Evolutionary conservation across 2,329 filamentous ascomycete species (phyloP).

Genomic region (Coleophoma crateriformis): DNA sequence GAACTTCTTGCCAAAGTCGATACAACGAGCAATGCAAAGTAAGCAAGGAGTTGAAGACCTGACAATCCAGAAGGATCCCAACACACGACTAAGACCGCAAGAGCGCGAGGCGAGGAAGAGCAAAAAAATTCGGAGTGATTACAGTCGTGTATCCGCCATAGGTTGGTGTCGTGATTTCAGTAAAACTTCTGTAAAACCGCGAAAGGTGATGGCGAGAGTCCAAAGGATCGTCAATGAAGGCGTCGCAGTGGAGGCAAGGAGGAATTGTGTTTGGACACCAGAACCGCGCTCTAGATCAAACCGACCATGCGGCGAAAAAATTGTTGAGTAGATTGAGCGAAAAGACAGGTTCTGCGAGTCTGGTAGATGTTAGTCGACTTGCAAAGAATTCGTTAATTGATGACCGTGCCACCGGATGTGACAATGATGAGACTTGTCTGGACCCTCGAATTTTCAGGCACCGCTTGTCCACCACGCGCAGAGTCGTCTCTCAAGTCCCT

Average conservation of each 20-base stretch:
- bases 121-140: conserved; percentile 13
- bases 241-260: conserved; percentile 3
- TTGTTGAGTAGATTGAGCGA: neutral
- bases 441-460: neutral
- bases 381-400: neutral
- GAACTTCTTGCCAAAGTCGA: conserved; percentile 12
- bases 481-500: neutral
- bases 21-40: too few relatives aligned
- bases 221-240: conserved; percentile 6
- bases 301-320: conserved; percentile 20
- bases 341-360: conserved; percentile 5
- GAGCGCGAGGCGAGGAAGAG: conserved; percentile 11
- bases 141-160: conserved; percentile 23
- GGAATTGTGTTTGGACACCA: conserved; percentile 16
- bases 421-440: conserved; percentile 1
- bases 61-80: conserved; percentile 5
- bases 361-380: conserved; percentile 9
- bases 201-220: neutral
- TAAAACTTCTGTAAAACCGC: conserved; percentile 5
- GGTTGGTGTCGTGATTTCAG: conserved; percentile 8
- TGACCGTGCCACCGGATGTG: conserved; percentile 1
- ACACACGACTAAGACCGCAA: conserved; percentile 5
- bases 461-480: neutral
- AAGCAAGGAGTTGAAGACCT: conserved; percentile 3
- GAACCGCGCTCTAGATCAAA: conserved; percentile 13